phyloP scores from a whole-genome alignment of 768 basidiomycete species.

The Tricholoma matsutake region DNA sequence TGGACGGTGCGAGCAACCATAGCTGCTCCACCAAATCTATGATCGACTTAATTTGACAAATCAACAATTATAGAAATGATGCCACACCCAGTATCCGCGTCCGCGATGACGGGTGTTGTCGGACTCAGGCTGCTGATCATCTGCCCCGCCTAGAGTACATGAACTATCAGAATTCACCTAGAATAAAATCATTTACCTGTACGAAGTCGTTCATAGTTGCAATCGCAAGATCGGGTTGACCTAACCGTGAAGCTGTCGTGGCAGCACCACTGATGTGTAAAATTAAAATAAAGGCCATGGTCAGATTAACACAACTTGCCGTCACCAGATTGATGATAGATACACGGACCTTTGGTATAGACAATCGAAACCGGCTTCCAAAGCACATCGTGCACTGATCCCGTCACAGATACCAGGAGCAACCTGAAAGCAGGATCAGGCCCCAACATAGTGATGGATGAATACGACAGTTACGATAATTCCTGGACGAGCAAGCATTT shows the following conservation, averaged over 20 bases:
- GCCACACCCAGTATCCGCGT: slow-evolving; percentile 72
- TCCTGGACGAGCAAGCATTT: slow-evolving; percentile 67
- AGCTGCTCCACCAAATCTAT: slow-evolving; percentile 67
- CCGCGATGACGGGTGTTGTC: slow-evolving; percentile 68
- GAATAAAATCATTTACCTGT: slow-evolving; percentile 33
- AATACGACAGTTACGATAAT: slow-evolving; percentile 56
- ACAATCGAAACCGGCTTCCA: slow-evolving; percentile 77
- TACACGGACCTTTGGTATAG: slow-evolving; percentile 63
- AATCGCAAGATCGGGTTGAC: slow-evolving; percentile 74
- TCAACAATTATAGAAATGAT: not conserved
- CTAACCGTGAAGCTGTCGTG: slow-evolving; percentile 75
- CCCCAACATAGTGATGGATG: not conserved
- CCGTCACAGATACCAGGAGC: slow-evolving; percentile 81
- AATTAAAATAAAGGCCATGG: not conserved
- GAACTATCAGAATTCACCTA: not conserved
- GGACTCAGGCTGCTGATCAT: slow-evolving; percentile 70
- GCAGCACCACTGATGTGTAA: slow-evolving; percentile 56
- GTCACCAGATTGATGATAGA: not conserved
- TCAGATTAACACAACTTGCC: not conserved
- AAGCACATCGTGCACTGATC: slow-evolving; percentile 74
- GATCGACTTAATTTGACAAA: not conserved
- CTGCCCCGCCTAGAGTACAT: slow-evolving; percentile 46
- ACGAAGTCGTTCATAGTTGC: slow-evolving; percentile 79
- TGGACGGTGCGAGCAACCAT: slow-evolving; percentile 75
- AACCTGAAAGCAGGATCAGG: slow-evolving; percentile 34